Evolutionary conservation across 1,284 basidiomycete genomes (phyloP), one percentile per base, ranked within the genome.

Genomic region (Rhodofomes roseus): DNA sequence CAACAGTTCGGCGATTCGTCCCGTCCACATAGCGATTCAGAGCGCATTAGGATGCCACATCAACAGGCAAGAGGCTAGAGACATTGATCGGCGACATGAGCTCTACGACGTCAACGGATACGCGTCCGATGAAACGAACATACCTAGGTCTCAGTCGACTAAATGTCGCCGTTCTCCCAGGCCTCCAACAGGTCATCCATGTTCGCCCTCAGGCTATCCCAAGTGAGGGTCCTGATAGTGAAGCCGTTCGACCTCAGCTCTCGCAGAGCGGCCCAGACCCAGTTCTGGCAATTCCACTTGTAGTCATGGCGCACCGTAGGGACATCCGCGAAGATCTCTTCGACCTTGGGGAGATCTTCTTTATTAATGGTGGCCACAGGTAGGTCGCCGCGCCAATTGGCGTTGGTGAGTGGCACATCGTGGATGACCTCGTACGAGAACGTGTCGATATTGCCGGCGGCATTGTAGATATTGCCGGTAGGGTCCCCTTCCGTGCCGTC

Each of bases 201-300:
- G 23, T 56, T 44, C 23, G 29, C 36, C 20, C 44, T 58, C 12
- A 68, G 65, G 12, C 52, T 39, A 11, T 56, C 31, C 66, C 54
- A 62, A 11, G 63, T 57, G 31, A 66, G 51, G 23, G 56, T 56
- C 29, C 60, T 46, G 29, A 65, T 61, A 16, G 52, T 56, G 59
- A 60, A 63, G 37, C 62, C 63, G 29, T 44, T 40, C 37, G 58
- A 58, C 41, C 63, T 58, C 18, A 68, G 62, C 31, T 63, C 63
- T 48, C 65, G 65, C 6, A 68, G 50, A 29, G 56, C 56, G 18
- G 59, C 40, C 61, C 60, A 65, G 23, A 64, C 63, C 66, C 65
- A 66, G 39, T 65, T 65, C 56, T 68, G 66, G 51, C 67, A 66
- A 40, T 64, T 66, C 67, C 65, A 66, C 25, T 57, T 51, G 27